Conservation (phyloP, 257 asterid genomes). For the Solanum ossicruentum region DNA sequence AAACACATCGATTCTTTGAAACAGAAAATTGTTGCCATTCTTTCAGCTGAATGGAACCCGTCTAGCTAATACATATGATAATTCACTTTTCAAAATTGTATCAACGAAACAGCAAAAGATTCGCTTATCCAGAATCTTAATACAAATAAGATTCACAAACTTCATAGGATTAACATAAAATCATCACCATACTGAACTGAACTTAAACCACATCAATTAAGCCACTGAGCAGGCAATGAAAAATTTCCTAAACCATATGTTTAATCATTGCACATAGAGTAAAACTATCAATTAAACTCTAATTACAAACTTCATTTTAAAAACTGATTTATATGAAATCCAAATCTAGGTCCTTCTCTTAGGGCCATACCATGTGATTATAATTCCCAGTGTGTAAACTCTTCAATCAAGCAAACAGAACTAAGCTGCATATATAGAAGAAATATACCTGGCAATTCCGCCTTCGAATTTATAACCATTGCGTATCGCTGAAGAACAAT, state of each 20-base stretch:
- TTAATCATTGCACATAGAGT: not conserved
- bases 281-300: not conserved
- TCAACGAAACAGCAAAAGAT: not conserved
- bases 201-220: not conserved
- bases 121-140: not conserved
- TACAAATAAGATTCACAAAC: not conserved
- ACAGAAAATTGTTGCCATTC: not conserved
- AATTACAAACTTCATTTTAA: not conserved
- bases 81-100: not conserved
- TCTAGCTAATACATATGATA: not conserved
- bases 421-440: not conserved
- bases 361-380: not conserved
- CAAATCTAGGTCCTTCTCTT: not conserved
- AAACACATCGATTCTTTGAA: not conserved
- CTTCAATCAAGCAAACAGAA: not conserved
- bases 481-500: not conserved
- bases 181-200: not conserved
- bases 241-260: not conserved
- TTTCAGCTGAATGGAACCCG: not conserved
- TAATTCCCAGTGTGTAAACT: not conserved
- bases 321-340: not conserved
- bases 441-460: not conserved
- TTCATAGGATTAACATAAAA: not conserved
- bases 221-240: not conserved
- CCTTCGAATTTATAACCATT: not conserved